Evolutionary conservation across 805 yeast genomes (phyloP).

Genomic region (Yamadazyma kitorensis): DNA sequence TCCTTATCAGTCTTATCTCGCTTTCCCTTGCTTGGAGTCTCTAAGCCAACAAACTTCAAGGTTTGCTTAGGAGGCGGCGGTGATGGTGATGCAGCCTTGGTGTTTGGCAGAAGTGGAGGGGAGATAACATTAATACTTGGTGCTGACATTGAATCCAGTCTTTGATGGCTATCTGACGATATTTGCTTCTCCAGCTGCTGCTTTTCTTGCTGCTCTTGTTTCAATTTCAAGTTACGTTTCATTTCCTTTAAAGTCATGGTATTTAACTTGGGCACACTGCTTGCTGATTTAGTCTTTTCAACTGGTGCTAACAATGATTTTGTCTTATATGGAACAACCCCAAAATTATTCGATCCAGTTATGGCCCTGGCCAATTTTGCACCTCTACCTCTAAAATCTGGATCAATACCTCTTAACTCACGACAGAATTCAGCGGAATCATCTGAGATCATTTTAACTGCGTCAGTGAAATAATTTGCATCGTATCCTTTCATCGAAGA

Average conservation of each 20-base stretch:
- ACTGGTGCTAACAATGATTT: slow-evolving; percentile 38
- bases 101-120: slow-evolving; percentile 12
- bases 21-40: slow-evolving; percentile 16
- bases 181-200: no score
- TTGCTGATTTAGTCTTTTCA: slow-evolving; percentile 14
- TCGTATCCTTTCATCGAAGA: slow-evolving; percentile 15
- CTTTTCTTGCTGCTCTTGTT: slow-evolving; percentile 1
- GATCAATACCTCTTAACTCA: slow-evolving; percentile 33
- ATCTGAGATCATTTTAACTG: slow-evolving; percentile 30
- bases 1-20: slow-evolving; percentile 13
- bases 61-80: slow-evolving; percentile 24
- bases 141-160: background rate
- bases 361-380: slow-evolving; percentile 40
- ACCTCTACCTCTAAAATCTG: slow-evolving; percentile 39
- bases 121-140: slow-evolving; percentile 9
- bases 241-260: slow-evolving; percentile 29
- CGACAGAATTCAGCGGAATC: slow-evolving; percentile 32
- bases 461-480: slow-evolving; percentile 27
- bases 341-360: slow-evolving; percentile 42
- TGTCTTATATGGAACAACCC: slow-evolving; percentile 39
- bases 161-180: background rate
- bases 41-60: slow-evolving; percentile 29
- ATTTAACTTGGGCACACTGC: slow-evolving; percentile 1
- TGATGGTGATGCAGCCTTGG: slow-evolving; percentile 8
- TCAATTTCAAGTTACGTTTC: slow-evolving; percentile 15